Conservation (phyloP, 306 rosid species). For the Vicia faba region DNA sequence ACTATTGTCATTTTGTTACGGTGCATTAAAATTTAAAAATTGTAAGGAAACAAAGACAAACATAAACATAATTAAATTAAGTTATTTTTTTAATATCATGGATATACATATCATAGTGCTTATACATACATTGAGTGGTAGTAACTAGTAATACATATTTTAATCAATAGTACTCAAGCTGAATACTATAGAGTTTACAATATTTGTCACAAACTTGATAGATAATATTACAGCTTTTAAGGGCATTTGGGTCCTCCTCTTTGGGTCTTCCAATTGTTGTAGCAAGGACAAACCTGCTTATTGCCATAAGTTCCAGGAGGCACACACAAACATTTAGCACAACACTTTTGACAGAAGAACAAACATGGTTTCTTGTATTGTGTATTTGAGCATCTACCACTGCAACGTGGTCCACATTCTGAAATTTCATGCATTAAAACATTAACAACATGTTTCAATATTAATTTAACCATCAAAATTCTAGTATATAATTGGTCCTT, state of each 20-base stretch:
- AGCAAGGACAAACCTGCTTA: constrained; percentile 78
- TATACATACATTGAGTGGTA: constrained; percentile 7
- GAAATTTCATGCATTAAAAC: constrained; percentile 21
- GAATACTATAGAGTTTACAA: not conserved
- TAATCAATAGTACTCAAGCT: not conserved
- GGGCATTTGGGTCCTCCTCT: constrained; percentile 91
- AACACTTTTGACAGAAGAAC: constrained; percentile 76
- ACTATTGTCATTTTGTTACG: too few relatives aligned
- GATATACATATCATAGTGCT: not conserved
- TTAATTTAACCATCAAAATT: constrained; percentile 7
- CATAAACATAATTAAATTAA: constrained; percentile 23
- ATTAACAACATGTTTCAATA: not conserved
- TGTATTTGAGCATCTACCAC: constrained; percentile 66
- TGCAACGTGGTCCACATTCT: constrained; percentile 69
- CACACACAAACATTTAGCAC: constrained; percentile 74
- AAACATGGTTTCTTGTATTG: constrained; percentile 74
- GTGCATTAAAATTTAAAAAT: too few relatives aligned
- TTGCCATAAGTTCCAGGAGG: constrained; percentile 81
- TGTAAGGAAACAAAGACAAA: constrained; percentile 14
- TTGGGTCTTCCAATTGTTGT: constrained; percentile 83
- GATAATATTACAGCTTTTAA: constrained; percentile 21
- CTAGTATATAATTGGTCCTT: not conserved
- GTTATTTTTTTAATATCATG: constrained; percentile 2
- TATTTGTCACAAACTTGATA: not conserved
- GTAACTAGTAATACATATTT: not conserved